Percentiles rank a stretch among this genome's conserved stretches.
Conservation (phyloP, 2,329 filamentous ascomycete species). For the Tolypocladium guangdongense region DNA sequence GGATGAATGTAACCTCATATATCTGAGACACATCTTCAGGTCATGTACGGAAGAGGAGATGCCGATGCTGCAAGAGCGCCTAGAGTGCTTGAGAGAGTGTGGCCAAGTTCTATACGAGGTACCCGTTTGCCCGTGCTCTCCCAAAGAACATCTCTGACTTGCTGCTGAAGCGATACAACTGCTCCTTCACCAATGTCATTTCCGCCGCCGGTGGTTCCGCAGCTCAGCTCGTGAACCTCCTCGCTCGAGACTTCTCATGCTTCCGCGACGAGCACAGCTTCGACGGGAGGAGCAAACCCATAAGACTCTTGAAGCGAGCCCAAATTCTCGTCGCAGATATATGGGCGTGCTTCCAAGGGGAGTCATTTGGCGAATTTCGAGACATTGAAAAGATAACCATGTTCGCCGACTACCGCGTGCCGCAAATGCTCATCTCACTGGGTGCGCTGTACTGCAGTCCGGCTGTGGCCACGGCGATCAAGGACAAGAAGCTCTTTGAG, state of each 20-base stretch:
- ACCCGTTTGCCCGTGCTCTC: constrained; percentile 7
- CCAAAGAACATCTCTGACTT: too few species aligned
- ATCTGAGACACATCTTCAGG: constrained; percentile 69
- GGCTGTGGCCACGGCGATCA: constrained; percentile 60
- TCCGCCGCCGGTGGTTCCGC: constrained; percentile 67
- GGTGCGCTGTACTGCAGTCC: constrained; percentile 81
- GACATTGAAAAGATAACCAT: constrained; percentile 96
- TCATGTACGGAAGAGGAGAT: constrained; percentile 81
- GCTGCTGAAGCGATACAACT: constrained; percentile 54
- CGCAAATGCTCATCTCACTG: constrained; percentile 79
- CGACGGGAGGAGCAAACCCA: constrained; percentile 54
- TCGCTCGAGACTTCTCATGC: constrained; percentile 72
- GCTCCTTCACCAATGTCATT: constrained; percentile 64
- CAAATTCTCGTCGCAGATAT: constrained; percentile 94
- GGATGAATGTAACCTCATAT: constrained; percentile 62
- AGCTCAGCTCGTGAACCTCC: constrained; percentile 71
- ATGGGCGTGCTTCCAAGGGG: constrained; percentile 89
- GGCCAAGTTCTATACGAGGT: constrained; percentile 71
- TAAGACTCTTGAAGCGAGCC: constrained; percentile 84
- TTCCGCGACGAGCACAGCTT: constrained; percentile 76
- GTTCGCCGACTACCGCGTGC: constrained; percentile 96
- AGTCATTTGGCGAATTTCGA: constrained; percentile 66
- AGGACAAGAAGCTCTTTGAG: constrained; percentile 51
- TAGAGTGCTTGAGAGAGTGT: constrained; percentile 72
- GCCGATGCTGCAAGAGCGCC: constrained; percentile 67